Evolutionary conservation across 73 alveolate species (phyloP).

Genomic region (Breviolum minutum): DNA sequence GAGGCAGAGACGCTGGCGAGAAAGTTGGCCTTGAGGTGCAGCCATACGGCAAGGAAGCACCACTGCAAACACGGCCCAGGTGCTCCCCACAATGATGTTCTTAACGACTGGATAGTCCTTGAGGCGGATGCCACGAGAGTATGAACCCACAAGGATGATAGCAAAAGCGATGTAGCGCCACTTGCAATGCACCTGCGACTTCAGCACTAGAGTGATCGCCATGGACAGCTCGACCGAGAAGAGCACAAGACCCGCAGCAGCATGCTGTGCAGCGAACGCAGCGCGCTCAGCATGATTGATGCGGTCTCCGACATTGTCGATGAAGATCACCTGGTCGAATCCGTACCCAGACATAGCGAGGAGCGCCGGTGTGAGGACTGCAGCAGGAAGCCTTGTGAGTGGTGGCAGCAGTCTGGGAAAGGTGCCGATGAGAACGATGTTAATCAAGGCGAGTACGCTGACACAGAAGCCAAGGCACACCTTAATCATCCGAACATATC

Average conservation of each 20-base stretch:
- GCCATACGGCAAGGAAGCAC: background rate
- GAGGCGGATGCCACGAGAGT: background rate
- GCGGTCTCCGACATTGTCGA: background rate
- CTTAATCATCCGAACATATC: no score
- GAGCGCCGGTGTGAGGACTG: background rate
- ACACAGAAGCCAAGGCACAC: no score
- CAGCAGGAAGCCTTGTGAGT: background rate
- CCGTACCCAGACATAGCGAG: background rate
- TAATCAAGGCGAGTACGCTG: no score
- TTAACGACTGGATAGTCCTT: background rate
- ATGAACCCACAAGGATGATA: background rate
- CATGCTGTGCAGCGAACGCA: slow-evolving; percentile 4
- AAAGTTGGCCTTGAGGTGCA: background rate
- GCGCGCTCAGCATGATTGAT: slow-evolving; percentile 5
- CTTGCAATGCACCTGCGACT: background rate
- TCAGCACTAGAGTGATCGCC: background rate
- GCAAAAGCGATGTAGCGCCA: background rate
- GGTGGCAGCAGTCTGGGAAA: no score
- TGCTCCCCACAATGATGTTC: background rate
- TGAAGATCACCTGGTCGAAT: background rate
- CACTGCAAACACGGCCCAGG: background rate
- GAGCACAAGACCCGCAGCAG: background rate
- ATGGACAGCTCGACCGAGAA: background rate
- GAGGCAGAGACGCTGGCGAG: background rate
- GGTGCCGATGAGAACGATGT: no score